Base-by-base conservation (phyloP, 2,329 filamentous ascomycete genomes). In the Rachicladosporium sp. region DNA sequence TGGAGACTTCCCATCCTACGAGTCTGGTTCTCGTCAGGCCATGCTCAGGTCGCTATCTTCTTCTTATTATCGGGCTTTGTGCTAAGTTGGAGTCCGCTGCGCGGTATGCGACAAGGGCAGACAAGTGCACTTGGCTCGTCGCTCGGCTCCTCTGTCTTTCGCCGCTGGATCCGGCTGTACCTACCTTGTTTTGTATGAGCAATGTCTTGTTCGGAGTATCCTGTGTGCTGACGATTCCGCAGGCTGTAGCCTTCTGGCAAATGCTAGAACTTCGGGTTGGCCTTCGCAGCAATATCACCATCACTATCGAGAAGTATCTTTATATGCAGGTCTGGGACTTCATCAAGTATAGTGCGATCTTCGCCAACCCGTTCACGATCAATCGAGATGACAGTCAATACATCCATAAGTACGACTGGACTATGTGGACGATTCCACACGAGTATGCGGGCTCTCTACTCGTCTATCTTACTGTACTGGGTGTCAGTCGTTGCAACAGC, bases 371-470 rank as follows among this genome's bases (percentile, higher is more conserved):
- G 4, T 45, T 49, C 30, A 13, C 40, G 23, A 43, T 47, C 30
- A 40, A 46, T 19, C 43, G 45, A n/a, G 21, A 38, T 12, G 11
- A 23, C 8, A 29, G 15, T 2, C 29, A 36, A 10, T 27, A 36
- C 9, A 23, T 43, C 15, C 37, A 40, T 11, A 12, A 11, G n/a
- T 41, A 35, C 23, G 36, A 43, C 32, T 43, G 31, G 9, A 30
- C 33, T 19, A 43, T 36, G 29, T 43, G 41, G 41, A 43, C 41
- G 10, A 43, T 43, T 12, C 41, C 41, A 4, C 44, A 45, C 13
- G 48, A 50, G 36, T 46, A 46, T 29, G 46, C 42, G 6, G 48
- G 48, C 11, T 42, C 37, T 3, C 40, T 49, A 23, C 42, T 49
- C 15, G 45, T 50, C 21, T 49, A 48, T 33, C 13, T 29, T n/a